A percentile compares a stretch with the other conserved stretches of the same genome.
Evolutionary conservation across 805 yeast species (phyloP).

Genomic region (Teunomyces panamensis): DNA sequence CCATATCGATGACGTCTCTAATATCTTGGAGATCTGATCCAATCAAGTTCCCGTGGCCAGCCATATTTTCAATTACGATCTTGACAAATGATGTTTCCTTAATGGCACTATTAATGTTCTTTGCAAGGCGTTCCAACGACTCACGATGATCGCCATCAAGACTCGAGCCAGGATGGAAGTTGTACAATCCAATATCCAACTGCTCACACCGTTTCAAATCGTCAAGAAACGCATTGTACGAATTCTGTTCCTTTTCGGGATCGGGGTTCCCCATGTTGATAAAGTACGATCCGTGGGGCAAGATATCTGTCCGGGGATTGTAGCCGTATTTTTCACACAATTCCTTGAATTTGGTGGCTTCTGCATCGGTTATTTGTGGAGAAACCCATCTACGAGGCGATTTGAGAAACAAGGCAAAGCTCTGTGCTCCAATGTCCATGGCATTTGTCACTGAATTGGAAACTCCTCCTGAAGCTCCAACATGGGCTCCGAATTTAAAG

Average conservation of each 20-base stretch:
- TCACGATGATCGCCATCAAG: slow-evolving; percentile 62
- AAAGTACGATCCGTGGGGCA: slow-evolving; percentile 94
- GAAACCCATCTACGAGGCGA: slow-evolving; percentile 91
- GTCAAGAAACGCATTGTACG: slow-evolving; percentile 76
- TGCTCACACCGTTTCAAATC: slow-evolving; percentile 86
- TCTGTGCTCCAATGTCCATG: slow-evolving; percentile 58
- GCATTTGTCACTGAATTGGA: slow-evolving; percentile 66
- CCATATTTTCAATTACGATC: slow-evolving; percentile 94
- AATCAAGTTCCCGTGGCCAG: slow-evolving; percentile 90
- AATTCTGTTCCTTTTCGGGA: slow-evolving; percentile 67
- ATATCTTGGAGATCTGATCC: slow-evolving; percentile 82
- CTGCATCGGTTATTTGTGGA: slow-evolving; percentile 67
- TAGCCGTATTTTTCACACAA: slow-evolving; percentile 63
- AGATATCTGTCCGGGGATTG: slow-evolving; percentile 71
- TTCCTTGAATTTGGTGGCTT: slow-evolving; percentile 60
- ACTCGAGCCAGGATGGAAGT: slow-evolving; percentile 92
- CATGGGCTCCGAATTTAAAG: slow-evolving; percentile 85
- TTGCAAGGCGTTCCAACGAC: slow-evolving; percentile 70
- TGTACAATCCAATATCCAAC: slow-evolving; percentile 79
- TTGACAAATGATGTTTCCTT: slow-evolving; percentile 73
- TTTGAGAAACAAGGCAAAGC: slow-evolving; percentile 88
- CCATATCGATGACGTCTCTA: slow-evolving; percentile 64
- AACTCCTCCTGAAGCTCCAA: slow-evolving; percentile 78
- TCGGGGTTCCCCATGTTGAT: slow-evolving; percentile 94
- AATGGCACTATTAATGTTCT: slow-evolving; percentile 76